Evolutionary conservation across 202 grass and related monocot species (phyloP), one percentile per base, ranked within the genome.

Genomic region (Digitaria exilis): DNA sequence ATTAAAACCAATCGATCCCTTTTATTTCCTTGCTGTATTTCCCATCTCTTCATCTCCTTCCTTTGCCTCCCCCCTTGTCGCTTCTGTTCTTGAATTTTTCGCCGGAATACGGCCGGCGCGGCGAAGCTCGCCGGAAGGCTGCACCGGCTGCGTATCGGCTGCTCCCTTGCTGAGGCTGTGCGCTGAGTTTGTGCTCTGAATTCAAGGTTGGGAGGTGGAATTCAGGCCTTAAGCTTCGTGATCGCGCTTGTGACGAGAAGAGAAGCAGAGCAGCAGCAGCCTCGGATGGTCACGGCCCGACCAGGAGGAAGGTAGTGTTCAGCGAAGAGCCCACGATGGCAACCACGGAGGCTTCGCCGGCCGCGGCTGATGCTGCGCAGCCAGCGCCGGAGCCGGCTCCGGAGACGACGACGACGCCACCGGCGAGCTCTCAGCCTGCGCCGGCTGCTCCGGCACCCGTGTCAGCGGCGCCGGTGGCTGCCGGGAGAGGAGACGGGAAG

Each of bases 11-110:
- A 73, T 75, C 31, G 41, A 85, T 79, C 67, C 50, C 86, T 92
- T 82, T 89, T 70, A 86, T 83, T 92, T 88, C 82, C 32, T 70
- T 51, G 21, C 60, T 64, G 43, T 10, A 83, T 83, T 66, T 92
- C 73, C 63, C 55, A 37, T 85, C 60, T 76, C 80, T 25, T 48
- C 59, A 6, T 57, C 35, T 65, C 45, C 24, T 41, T 41, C 64
- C 6, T 58, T 28, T 3, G 24, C 51, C 51, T 25, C 19, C 0
- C 26, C 26, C 50, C 58, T 57, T 19, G 26, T 88, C 32, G 76
- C 79, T 57, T 71, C 39, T 50, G 25, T 66, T 82, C 84, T 70
- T 77, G 84, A 84, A 86, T 78, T 86, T 31, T 22, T 88, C 76
- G 71, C 77, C 85, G 78, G 61, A 52, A 45, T 10, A 71, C 80